phyloP scores from a whole-genome alignment of 2,329 filamentous ascomycete species.

The Apiospora malaysiana region DNA sequence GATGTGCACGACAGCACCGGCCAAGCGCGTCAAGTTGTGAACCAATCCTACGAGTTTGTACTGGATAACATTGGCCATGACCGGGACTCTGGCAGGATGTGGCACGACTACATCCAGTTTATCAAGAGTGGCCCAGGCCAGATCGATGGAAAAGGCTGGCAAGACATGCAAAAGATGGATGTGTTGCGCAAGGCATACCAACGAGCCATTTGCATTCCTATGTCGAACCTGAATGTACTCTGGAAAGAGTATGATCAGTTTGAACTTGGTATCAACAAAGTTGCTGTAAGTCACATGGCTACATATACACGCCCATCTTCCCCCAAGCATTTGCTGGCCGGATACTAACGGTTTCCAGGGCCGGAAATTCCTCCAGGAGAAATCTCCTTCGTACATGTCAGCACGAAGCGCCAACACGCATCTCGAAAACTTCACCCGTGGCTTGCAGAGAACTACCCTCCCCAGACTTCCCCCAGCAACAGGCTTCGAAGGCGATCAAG shows the following conservation, averaged over 20 bases:
- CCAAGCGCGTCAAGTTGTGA: constrained; percentile 78
- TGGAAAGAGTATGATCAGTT: constrained; percentile 99
- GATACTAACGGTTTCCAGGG: constrained; percentile 59
- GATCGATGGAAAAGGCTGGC: constrained; percentile 87
- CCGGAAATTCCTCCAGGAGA: constrained; percentile 92
- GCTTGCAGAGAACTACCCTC: constrained; percentile 76
- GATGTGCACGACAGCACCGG: constrained; percentile 84
- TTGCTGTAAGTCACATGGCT: constrained; percentile 66
- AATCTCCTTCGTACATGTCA: constrained; percentile 93
- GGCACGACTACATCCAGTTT: constrained; percentile 95
- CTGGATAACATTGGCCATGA: constrained; percentile 90
- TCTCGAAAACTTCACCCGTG: constrained; percentile 84
- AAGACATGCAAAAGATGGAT: constrained; percentile 98
- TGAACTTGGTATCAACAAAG: constrained; percentile 91
- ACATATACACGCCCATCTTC: not conserved
- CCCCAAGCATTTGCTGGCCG: not conserved
- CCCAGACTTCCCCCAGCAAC: constrained; percentile 82
- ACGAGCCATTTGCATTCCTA: constrained; percentile 85
- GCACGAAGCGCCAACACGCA: constrained; percentile 89
- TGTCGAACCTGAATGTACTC: constrained; percentile 78
- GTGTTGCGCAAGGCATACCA: constrained; percentile 90
- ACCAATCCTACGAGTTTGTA: constrained; percentile 90
- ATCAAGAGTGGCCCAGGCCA: constrained; percentile 86
- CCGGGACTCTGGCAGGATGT: constrained; percentile 86
- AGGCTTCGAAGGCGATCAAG: constrained; percentile 85